Base-by-base conservation (phyloP, 2,329 filamentous ascomycete genomes). In the Trichothecium roseum region DNA sequence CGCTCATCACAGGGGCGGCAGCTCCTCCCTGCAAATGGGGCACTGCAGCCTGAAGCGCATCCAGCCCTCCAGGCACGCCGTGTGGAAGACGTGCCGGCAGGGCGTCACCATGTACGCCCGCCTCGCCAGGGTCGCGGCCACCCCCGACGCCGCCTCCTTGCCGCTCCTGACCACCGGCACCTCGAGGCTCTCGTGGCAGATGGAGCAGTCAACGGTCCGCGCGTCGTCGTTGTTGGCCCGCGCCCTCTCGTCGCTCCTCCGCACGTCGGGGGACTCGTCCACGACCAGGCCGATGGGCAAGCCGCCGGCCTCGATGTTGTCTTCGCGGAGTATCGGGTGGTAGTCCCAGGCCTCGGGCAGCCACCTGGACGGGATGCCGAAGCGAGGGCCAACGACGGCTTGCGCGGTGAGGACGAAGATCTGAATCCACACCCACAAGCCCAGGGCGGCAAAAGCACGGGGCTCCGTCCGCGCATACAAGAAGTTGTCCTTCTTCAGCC, bases 101-200 rank as follows among this genome's bases (percentile, higher is more conserved):
- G 91, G 91, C 38, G 91, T 98, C 16, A 96, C 85, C 91, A 98
- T 98, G 60, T 96, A 96, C 47, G 74, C 69, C 34, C 88, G 74
- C 41, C 89, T 69, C 22, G 84, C 83, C 45, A 96, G 68, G 37
- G 94, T 74, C 20, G 79, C 79, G 0, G 75, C 64, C 39, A 78
- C 70, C 22, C 74, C 71, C 1, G 58, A 56, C 8, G 72, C 69
- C 30, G 69, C 66, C 28, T 68, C 66, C 8, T 10, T 10, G 20
- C 69, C 72, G 1, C 72, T 68, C 34, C 69, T 69, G 22, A 94
- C 62, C 16, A 96, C 80, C 0, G 87, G 85, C 3, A 96, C 86
- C 54, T 95, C 86, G 14, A 98, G 78, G 31, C 83, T 72, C 59
- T 94, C 87, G 60, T 89, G 83, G 55, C 91, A 98, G 45, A 98